A percentile compares a stretch with the other conserved stretches of the same genome.
Conservation (phyloP, 176 grass and related monocot genomes). For the Rhipidocladum racemiflorum region DNA sequence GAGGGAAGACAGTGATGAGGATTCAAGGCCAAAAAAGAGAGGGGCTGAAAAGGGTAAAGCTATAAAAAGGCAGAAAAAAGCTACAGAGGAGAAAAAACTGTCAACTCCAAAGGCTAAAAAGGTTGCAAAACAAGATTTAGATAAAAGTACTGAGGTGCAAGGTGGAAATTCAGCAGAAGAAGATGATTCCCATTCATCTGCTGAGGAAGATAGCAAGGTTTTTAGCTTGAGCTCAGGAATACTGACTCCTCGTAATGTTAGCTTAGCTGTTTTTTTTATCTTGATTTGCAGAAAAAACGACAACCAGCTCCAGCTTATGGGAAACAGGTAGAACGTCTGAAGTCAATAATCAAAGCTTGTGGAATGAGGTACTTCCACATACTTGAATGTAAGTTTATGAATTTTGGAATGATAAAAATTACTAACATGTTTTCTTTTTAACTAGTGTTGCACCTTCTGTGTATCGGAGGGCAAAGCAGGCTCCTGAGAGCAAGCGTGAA, state of each 20-base stretch:
- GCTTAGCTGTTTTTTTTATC: constrained; percentile 28
- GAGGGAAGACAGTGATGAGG: constrained; percentile 50
- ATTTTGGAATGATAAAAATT: constrained; percentile 25
- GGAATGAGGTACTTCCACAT: constrained; percentile 64
- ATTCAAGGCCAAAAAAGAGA: constrained; percentile 54
- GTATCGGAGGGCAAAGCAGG: constrained; percentile 85
- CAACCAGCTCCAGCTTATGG: constrained; percentile 61
- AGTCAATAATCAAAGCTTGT: constrained; percentile 96
- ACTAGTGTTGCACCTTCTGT: constrained; percentile 75
- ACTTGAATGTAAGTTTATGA: constrained; percentile 1
- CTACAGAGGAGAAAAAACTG: constrained; percentile 40
- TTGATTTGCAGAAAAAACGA: constrained; percentile 63
- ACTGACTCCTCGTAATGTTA: constrained; percentile 1
- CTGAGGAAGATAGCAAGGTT: constrained; percentile 66
- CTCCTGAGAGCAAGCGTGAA: constrained; percentile 79
- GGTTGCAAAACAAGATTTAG: constrained; percentile 34
- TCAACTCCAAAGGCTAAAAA: constrained; percentile 61
- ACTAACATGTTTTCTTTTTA: constrained; percentile 37
- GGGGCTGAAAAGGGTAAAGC: constrained; percentile 51
- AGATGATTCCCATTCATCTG: constrained; percentile 57
- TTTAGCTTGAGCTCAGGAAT: constrained; percentile 12
- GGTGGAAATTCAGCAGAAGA: constrained; percentile 43
- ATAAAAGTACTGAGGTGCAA: constrained; percentile 43
- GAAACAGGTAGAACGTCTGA: constrained; percentile 75
- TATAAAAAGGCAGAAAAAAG: constrained; percentile 56